phyloP scores from a whole-genome alignment of 345 rosid genomes.

The Balakata baccata region DNA sequence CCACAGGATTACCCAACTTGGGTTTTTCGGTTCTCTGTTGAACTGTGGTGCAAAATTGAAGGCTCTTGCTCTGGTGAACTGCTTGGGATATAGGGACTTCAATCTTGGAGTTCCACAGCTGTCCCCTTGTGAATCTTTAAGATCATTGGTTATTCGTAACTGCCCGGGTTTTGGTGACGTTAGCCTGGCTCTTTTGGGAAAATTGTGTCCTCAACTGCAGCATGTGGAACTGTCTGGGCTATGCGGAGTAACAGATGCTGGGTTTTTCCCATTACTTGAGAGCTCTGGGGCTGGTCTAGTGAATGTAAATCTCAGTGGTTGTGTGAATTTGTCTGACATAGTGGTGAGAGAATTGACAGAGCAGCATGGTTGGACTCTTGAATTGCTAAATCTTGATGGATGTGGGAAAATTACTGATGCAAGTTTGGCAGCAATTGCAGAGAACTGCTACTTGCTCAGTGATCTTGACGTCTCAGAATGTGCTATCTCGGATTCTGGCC shows the following conservation, averaged over 20 bases:
- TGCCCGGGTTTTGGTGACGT: conserved; percentile 88
- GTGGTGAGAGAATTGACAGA: conserved; percentile 41
- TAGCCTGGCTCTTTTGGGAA: conserved; percentile 61
- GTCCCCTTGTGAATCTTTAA: conserved; percentile 52
- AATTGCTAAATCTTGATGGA: conserved; percentile 57
- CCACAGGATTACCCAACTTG: conserved; percentile 87
- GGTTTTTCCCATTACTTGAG: conserved; percentile 53
- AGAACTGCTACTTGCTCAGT: conserved; percentile 47
- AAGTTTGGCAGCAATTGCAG: conserved; percentile 54
- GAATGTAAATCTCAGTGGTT: conserved; percentile 56
- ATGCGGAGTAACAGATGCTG: conserved; percentile 63
- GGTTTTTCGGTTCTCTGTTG: conserved; percentile 68
- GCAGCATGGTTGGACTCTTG: conserved; percentile 59
- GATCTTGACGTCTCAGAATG: conserved; percentile 65
- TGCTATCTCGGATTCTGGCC: conserved; percentile 50
- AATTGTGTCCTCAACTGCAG: conserved; percentile 70
- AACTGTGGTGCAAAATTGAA: conserved; percentile 69
- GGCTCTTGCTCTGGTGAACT: conserved; percentile 60
- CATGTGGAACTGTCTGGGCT: conserved; percentile 67
- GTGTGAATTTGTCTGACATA: conserved; percentile 56
- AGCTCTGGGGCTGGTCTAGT: conserved; percentile 53
- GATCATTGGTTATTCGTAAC: conserved; percentile 56
- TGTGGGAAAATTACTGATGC: conserved; percentile 67
- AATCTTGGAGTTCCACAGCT: conserved; percentile 33
- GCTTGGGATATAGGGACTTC: conserved; percentile 68